Evolutionary conservation across 2,329 filamentous ascomycete genomes (phyloP), one percentile per base, ranked within the genome.

Genomic region (Scedosporium dehoogii): DNA sequence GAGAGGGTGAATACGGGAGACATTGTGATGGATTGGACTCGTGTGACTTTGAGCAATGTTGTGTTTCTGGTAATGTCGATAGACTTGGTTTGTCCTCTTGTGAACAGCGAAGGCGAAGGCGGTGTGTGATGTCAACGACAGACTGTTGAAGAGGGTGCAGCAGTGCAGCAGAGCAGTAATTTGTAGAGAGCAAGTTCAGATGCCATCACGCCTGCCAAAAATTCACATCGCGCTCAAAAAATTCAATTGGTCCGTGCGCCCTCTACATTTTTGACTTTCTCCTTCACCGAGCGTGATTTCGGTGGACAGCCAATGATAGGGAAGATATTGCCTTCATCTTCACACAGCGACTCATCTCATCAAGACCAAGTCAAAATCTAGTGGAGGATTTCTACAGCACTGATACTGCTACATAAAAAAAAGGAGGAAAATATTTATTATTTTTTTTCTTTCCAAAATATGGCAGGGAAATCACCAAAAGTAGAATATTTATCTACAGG

Each of bases 401-500:
- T 33, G 29, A 33, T n/a, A 48, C 16, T n/a, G 44, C 16, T 21
- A 18, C 16, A 27, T 7, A 16, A 56, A 27, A 55, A 56, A 27
- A 16, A 16, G 14, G 42, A 42, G n/a, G n/a, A 58, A n/a, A 6
- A 41, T 59, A 33, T 51, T 25, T 62, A 29, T 38, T 27, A 27
- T 42, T 58, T 25, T 25, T 25, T 53, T 64, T 3, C 23, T 25
- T 48, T 59, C 29, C 16, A 55, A 56, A 60, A 74, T 74, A 74
- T 74, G 72, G 67, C 68, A 63, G 64, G 64, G 56, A 66, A 67
- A 44, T 67, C 67, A 48, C 69, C 79, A 29, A 73, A 73, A 29
- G 70, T 77, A 66, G 75, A 79, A 65, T 85, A 86, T 67, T 73
- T 94, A 67, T 87, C 91, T 57, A 86, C 88, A 65, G 94, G 94